Evolutionary conservation across 202 grass and related monocot genomes (phyloP), one percentile per base, ranked within the genome.

Genomic region (Dendrocalamus latiflorus): DNA sequence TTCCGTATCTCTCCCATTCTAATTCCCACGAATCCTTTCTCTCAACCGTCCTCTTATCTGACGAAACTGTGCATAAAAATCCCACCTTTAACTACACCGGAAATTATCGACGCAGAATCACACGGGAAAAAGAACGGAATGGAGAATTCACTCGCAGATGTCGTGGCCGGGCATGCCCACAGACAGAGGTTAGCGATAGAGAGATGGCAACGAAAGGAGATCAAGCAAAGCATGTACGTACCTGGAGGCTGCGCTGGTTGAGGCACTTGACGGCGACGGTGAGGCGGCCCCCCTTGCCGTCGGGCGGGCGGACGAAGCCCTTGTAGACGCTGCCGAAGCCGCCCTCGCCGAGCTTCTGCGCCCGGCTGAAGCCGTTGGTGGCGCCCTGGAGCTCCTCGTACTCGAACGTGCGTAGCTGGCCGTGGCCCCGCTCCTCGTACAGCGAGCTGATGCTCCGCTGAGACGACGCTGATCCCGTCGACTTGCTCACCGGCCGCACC

Each of bases 401-500:
- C n/a, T 91, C 85, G 75, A 97, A 97, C 45, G 65, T 88, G 1
- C 90, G 78, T 26, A 97, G 88, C 60, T 86, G 78, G 58, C 72
- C 87, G 70, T 92, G 91, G 12, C 86, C 91, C 17, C 90, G 81
- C 86, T 97, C 88, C 88, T 92, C 88, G 75, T 92, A 97, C 68
- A 97, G 82, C 57, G 78, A 78, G n/a, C 89, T 85, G 79, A 97
- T 97, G 79, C 94, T 97, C 26, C 12, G 80, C 51, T 94, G 87
- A 55, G 91, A 93, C 12, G 90, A 79, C 14, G 76, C 72, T 7
- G 93, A 97, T 7, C 89, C 87, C 18, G 87, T 78, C 9, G 94
- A 97, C 82, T 97, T 94, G 91, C 94, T 94, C 15, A 55, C 77
- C n/a, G 86, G 89, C n/a, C 89, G 78, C 63, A 69, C 83, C 55